Percentiles rank a stretch among this genome's conserved stretches.
Evolutionary conservation across 768 basidiomycete genomes (phyloP).

Genomic region (Crepidotus variabilis): DNA sequence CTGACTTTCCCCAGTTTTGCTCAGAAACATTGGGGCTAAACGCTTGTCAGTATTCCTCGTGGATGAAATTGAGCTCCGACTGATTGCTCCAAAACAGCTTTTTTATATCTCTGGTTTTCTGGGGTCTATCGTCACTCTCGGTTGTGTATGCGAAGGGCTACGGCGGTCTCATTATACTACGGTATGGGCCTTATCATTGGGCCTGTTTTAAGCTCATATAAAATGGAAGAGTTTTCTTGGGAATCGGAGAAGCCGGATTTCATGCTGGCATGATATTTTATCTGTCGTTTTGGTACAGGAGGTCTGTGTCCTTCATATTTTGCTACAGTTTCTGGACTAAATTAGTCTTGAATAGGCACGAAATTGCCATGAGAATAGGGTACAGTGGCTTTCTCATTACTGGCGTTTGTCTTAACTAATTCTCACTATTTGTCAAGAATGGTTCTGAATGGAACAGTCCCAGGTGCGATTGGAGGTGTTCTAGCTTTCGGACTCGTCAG

Average conservation of each 20-base stretch:
- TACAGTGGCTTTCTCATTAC: constrained; percentile 10
- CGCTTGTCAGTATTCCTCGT: constrained; percentile 36
- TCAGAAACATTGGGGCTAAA: constrained; percentile 54
- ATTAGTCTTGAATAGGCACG: constrained; percentile 26
- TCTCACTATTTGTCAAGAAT: constrained; percentile 21
- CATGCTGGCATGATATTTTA: constrained; percentile 63
- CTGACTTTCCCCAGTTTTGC: constrained; percentile 35
- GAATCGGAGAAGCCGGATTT: constrained; percentile 57
- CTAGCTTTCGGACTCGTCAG: constrained; percentile 55
- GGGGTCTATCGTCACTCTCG: constrained; percentile 51
- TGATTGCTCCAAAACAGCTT: constrained; percentile 30
- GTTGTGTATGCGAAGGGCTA: constrained; percentile 55
- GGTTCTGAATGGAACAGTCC: constrained; percentile 56
- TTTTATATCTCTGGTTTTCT: constrained; percentile 48
- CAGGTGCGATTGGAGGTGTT: constrained; percentile 53
- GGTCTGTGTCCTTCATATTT: constrained; percentile 11
- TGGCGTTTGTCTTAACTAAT: not conserved
- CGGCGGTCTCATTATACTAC: constrained; percentile 40
- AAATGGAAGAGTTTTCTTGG: constrained; percentile 41
- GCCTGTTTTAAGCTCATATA: not conserved
- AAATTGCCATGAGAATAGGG: constrained; percentile 50
- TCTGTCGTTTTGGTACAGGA: constrained; percentile 54
- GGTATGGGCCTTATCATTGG: constrained; percentile 23
- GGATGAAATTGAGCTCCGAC: not conserved
- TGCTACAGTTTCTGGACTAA: not conserved